These are phyloP conservation scores for Trifolium fragiferum DNA, from an alignment of 306 rosid species.

Conservation along the genomic window DNA sequence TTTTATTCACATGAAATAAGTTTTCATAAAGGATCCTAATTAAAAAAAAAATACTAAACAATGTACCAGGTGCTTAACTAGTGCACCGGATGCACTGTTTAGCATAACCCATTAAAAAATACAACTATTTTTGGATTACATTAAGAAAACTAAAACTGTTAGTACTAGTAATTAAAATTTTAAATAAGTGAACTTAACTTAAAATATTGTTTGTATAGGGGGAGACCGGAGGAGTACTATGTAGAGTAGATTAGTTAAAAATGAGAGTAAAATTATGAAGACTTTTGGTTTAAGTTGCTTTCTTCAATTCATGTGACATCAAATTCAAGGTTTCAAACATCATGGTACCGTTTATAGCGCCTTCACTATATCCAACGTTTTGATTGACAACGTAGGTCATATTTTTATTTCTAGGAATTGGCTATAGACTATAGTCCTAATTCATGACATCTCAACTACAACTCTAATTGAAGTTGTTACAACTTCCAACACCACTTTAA, in stretches of 20 bases:
- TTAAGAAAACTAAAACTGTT: too few relatives aligned
- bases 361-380: constrained; percentile 25
- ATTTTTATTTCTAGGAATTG: constrained; percentile 22
- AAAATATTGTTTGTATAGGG: too few relatives aligned
- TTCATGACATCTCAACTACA: constrained; percentile 37
- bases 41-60: too few relatives aligned
- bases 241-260: neutral
- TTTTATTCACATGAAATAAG: too few relatives aligned
- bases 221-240: too few relatives aligned
- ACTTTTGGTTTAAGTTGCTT: constrained; percentile 30
- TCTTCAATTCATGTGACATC: neutral
- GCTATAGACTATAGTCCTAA: constrained; percentile 1
- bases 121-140: too few relatives aligned
- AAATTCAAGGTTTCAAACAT: constrained; percentile 37
- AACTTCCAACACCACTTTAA: constrained; percentile 33
- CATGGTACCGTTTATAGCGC: constrained; percentile 24
- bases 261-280: constrained; percentile 5
- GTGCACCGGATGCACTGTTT: too few relatives aligned
- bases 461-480: constrained; percentile 19
- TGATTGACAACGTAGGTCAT: constrained; percentile 17
- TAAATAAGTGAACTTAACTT: too few relatives aligned
- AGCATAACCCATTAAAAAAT: too few relatives aligned
- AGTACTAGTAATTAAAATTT: too few relatives aligned
- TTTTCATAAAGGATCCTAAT: too few relatives aligned
- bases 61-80: too few relatives aligned